These are phyloP conservation scores for Alternaria metachromatica DNA, from an alignment of 2,329 filamentous ascomycete genomes.

Conservation along the genomic window DNA sequence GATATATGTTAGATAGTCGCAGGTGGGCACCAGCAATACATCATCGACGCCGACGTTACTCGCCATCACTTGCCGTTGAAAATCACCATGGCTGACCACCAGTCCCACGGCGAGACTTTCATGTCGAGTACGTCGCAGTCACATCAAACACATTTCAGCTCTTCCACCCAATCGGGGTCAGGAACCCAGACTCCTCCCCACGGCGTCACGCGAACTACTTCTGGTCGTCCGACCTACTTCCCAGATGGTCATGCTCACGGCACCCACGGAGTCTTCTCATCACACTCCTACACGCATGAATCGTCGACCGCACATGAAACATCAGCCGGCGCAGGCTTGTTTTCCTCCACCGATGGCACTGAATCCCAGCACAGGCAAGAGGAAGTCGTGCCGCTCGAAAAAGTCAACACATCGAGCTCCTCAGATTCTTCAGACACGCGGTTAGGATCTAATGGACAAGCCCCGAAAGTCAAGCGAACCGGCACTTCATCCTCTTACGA, in stretches of 20 bases:
- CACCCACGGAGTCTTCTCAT: slow-evolving; percentile 11
- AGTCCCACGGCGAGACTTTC: slow-evolving; percentile 12
- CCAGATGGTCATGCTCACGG: slow-evolving; percentile 31
- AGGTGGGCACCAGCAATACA: neutral
- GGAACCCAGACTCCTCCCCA: slow-evolving; percentile 7
- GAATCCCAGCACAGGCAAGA: slow-evolving; percentile 3
- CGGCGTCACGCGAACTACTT: slow-evolving; percentile 27
- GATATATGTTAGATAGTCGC: slow-evolving; percentile 1
- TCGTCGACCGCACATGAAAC: neutral
- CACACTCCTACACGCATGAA: slow-evolving; percentile 4
- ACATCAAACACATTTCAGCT: neutral
- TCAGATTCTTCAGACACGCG: slow-evolving; percentile 29
- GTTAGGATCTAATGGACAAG: slow-evolving; percentile 17
- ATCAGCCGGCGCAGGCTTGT: neutral
- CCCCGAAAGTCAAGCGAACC: slow-evolving; percentile 7
- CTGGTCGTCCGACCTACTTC: slow-evolving; percentile 38
- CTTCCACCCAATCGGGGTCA: neutral
- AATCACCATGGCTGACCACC: slow-evolving; percentile 22
- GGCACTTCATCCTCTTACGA: slow-evolving; percentile 11
- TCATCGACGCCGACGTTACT: neutral
- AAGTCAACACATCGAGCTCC: slow-evolving; percentile 17
- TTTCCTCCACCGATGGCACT: neutral
- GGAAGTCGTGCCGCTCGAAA: slow-evolving; percentile 20
- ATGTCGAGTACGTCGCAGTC: slow-evolving; percentile 5
- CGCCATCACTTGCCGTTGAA: slow-evolving; percentile 3